Conservation (phyloP, 331 rosid species). For the Pyrus hybrid region DNA sequence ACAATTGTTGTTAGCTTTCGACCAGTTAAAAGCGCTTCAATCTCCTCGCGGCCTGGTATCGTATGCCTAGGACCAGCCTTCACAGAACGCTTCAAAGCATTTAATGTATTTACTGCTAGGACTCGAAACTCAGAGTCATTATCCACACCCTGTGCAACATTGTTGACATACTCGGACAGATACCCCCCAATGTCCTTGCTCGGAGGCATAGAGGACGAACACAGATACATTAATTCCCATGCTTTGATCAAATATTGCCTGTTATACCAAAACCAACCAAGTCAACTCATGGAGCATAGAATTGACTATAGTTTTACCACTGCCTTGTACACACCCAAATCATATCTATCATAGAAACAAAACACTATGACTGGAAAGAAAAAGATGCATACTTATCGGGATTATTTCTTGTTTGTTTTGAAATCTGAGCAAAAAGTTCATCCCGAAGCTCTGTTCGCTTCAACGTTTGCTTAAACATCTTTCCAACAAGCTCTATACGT, state of each 20-base stretch:
- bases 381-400: conserved; percentile 62
- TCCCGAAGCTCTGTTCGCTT: conserved; percentile 90
- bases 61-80: conserved; percentile 94
- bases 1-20: conserved; percentile 88
- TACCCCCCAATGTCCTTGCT: conserved; percentile 85
- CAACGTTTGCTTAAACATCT: conserved; percentile 81
- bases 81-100: conserved; percentile 79
- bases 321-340: background rate
- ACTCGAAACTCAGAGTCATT: conserved; percentile 66
- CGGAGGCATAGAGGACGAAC: conserved; percentile 95
- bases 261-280: conserved; percentile 10
- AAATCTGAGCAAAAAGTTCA: conserved; percentile 84
- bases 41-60: conserved; percentile 87
- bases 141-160: conserved; percentile 49
- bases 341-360: conserved; percentile 4
- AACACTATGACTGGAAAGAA: background rate
- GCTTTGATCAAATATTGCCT: conserved; percentile 85
- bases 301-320: conserved; percentile 4
- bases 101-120: conserved; percentile 69
- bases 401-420: conserved; percentile 88
- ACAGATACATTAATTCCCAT: conserved; percentile 89
- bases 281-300: conserved; percentile 7
- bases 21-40: conserved; percentile 76
- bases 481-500: conserved; percentile 70
- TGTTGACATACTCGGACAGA: conserved; percentile 83